A percentile compares a stretch with the other conserved stretches of the same genome.
phyloP scores from a whole-genome alignment of 495 filamentous ascomycete genomes.

The Chaetomium tenue region DNA sequence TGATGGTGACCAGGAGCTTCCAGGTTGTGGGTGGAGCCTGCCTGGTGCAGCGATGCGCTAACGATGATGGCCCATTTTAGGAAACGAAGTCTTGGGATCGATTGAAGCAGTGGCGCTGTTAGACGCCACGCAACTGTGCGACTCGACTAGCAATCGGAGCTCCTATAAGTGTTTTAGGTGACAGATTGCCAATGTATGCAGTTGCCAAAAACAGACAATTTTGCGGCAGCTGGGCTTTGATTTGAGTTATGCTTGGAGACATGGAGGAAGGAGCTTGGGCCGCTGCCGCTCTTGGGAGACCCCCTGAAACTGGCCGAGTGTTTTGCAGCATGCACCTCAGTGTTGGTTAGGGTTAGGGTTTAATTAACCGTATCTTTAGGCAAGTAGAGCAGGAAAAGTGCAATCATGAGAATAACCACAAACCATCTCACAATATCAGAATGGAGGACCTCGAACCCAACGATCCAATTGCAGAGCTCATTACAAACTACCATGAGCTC shows the following conservation, averaged over 20 bases:
- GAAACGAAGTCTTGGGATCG: background rate
- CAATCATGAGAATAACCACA: background rate
- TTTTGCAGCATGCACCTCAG: too few relatives aligned
- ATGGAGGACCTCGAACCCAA: constrained; percentile 19
- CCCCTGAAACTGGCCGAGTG: too few relatives aligned
- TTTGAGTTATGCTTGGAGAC: background rate
- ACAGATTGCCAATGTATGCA: background rate
- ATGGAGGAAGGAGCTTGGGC: too few relatives aligned
- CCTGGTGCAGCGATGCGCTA: background rate
- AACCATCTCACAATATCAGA: background rate
- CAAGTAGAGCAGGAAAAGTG: too few relatives aligned
- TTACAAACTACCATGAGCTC: constrained; percentile 65
- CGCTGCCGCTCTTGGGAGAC: too few relatives aligned
- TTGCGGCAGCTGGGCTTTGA: background rate
- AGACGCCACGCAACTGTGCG: background rate
- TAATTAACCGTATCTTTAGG: too few relatives aligned
- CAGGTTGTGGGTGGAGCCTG: background rate
- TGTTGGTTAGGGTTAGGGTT: too few relatives aligned
- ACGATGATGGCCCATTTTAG: background rate
- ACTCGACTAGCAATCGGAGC: background rate
- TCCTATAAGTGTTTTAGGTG: background rate
- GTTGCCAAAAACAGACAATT: background rate
- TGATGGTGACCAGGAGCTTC: too few relatives aligned
- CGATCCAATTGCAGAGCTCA: constrained; percentile 53
- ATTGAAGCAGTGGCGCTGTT: background rate